Evolutionary conservation across 2,329 filamentous ascomycete genomes (phyloP), one percentile per base, ranked within the genome.

Genomic region (Colletotrichum cuscutae): DNA sequence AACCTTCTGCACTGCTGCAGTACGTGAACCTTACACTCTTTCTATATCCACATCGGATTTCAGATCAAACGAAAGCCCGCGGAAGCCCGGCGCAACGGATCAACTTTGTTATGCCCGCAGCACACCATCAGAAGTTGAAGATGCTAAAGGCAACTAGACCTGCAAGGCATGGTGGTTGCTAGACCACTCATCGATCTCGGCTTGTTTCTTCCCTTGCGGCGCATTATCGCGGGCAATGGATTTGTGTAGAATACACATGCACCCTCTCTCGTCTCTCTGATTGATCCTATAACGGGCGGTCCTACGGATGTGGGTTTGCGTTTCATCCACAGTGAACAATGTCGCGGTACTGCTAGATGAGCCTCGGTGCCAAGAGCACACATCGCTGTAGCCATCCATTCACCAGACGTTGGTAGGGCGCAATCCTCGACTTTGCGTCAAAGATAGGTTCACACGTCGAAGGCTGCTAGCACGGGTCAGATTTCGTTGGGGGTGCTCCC

Each of bases 51-150:
- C 35, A 19, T 72, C 8, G 57, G 26, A 49, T 19, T 54, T 70
- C 19, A 73, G 37, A 63, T 64, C 57, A 26, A 54, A 71, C 24
- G 68, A 71, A 58, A 26, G 28, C 12, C 71, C 58, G 67, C 71
- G 71, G 42, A 32, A 13, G 19, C 61, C 62, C 56, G 42, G 28
- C n/a, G 13, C 13, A 22, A 37, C 19, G 12, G 13, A n/a, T 22
- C 4, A 26, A 22, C 19, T 26, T 42, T 22, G 26, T 46, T 52
- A 19, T 53, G 64, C 46, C 19, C 26, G 56, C 49, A 64, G 24
- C 24, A 35, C 22, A 58, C 19, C 32, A 64, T 37, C 61, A n/a
- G 22, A 8, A 8, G n/a, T 42, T 26, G 30, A 13, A n/a, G 32
- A 26, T 24, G 11, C 22, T 8, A 19, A 52, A 26, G 13, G 46